Evolutionary conservation across 305 asterid genomes (phyloP).

Genomic region (Petunia hybrid): DNA sequence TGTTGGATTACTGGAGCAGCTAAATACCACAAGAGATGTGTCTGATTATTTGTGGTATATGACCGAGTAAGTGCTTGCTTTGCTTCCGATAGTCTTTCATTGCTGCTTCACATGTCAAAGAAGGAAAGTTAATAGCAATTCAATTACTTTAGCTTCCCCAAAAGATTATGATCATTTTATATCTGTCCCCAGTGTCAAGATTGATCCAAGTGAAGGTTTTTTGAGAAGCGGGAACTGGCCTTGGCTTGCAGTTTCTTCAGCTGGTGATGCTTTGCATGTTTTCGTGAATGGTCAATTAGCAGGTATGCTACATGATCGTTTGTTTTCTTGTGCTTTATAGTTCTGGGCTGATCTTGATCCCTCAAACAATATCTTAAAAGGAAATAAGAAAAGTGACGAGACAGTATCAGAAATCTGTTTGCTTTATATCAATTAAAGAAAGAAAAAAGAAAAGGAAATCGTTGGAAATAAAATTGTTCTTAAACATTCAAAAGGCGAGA

Average conservation of each 20-base stretch:
- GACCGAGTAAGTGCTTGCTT: slow-evolving; percentile 77
- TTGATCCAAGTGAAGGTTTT: slow-evolving; percentile 71
- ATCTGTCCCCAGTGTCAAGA: slow-evolving; percentile 62
- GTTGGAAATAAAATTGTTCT: neutral
- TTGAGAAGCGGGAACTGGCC: slow-evolving; percentile 77
- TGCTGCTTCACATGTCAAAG: neutral
- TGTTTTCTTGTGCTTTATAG: neutral
- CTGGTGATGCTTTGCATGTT: slow-evolving; percentile 98
- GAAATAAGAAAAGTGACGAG: neutral
- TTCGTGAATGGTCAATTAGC: slow-evolving; percentile 82
- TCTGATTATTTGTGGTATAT: slow-evolving; percentile 96
- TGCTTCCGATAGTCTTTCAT: slow-evolving; percentile 23
- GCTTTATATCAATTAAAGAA: neutral
- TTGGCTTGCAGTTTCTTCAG: slow-evolving; percentile 80
- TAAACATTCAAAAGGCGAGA: neutral
- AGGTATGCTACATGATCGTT: slow-evolving; percentile 51
- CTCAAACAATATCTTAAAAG: neutral
- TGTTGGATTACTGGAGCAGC: slow-evolving; percentile 91
- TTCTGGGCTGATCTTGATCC: neutral
- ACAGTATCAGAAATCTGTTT: neutral
- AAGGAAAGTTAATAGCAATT: neutral
- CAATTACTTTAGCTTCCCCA: slow-evolving; percentile 5
- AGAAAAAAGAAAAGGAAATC: too few relatives aligned
- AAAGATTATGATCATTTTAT: slow-evolving; percentile 22
- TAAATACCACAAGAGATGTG: slow-evolving; percentile 87